Evolutionary conservation across 176 grass and related monocot genomes (phyloP), one percentile per base, ranked within the genome.

Genomic region (Ensete ventricosum): DNA sequence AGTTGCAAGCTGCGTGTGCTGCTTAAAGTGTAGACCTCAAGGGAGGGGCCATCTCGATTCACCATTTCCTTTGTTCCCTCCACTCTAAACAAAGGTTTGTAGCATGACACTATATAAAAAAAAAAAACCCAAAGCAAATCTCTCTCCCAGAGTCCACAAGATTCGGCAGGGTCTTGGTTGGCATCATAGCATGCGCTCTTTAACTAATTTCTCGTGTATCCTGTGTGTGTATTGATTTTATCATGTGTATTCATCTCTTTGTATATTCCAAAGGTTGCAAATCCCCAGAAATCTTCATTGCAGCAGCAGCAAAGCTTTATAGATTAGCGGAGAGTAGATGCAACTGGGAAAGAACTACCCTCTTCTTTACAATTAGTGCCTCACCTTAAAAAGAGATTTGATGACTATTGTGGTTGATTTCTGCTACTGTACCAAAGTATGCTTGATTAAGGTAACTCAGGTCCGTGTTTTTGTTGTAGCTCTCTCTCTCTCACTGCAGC

Each of bases 111-210:
- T 23, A 0, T 23, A 23, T 52, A 68, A 79, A 62, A 67, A 52
- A 73, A 51, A 71, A 81, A 64, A 90, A 57, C 71, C 13, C 73
- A 11, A 34, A 49, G 68, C 70, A 89, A 86, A 89, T 89, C 83
- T 83, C 83, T 43, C 53, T 1, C 81, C 71, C 77, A 55, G 76
- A 69, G 66, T 9, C 55, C 76, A 76, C 75, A 59, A 83, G 83
- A 86, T 83, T 82, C 81, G 62, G 76, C 57, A 10, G 24, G 11
- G 60, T 1, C 67, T 79, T 60, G 69, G 74, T 79, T 60, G 69
- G 74, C 55, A 21, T 67, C 80, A 75, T 71, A 73, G 77, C 83
- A 67, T 77, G 80, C 82, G 75, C 77, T 69, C 52, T 34, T 64
- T 26, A 16, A 13, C 16, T n/a, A 51, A 50, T 13, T 70, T 8